phyloP scores from a whole-genome alignment of 441 rosid genomes.

The Monsonia emarginata region DNA sequence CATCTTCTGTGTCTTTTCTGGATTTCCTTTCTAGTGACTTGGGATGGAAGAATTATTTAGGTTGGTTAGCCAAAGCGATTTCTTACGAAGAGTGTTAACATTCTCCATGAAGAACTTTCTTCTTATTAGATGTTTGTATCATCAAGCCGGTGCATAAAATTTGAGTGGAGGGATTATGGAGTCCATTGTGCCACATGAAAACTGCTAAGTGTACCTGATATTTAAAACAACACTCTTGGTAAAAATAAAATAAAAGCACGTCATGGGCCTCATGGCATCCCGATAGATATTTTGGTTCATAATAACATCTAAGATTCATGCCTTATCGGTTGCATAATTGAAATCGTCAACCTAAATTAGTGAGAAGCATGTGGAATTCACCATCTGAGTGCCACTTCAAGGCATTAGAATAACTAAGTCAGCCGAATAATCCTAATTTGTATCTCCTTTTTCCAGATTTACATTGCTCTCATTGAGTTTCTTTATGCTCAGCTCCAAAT shows the following conservation, averaged over 20 bases:
- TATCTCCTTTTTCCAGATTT: conserved; percentile 9
- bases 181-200: background rate
- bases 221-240: background rate
- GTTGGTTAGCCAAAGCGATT: background rate
- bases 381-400: background rate
- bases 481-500: conserved; percentile 29
- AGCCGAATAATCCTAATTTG: background rate
- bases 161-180: background rate
- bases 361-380: background rate
- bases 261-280: background rate
- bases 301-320: background rate
- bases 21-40: background rate
- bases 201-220: background rate
- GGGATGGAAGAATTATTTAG: background rate
- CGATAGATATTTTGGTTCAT: background rate
- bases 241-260: too few species aligned
- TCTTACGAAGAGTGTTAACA: background rate
- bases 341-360: background rate
- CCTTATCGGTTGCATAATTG: background rate
- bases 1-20: background rate
- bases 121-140: background rate
- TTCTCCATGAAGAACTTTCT: background rate
- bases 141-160: background rate
- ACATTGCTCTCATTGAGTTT: conserved; percentile 6
- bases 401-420: background rate